Percentiles rank a stretch among this genome's conserved stretches.
phyloP scores from a whole-genome alignment of 164 flowering plant genomes.

The Macadamia integrifolia region DNA sequence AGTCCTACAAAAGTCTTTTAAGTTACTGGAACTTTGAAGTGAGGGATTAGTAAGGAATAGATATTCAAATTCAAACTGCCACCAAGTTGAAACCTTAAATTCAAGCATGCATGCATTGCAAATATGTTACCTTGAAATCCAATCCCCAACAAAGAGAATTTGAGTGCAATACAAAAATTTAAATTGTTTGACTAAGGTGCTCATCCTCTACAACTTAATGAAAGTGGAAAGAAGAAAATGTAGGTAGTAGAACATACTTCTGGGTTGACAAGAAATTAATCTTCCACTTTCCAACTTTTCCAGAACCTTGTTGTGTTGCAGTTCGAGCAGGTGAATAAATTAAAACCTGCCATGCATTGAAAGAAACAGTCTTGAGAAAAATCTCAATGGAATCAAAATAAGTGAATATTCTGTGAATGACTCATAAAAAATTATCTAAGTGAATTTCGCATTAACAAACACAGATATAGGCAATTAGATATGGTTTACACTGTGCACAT shows the following conservation, averaged over 20 bases:
- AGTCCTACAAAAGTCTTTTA: no score
- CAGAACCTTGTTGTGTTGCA: slow-evolving; percentile 96
- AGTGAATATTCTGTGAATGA: neutral
- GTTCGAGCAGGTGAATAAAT: slow-evolving; percentile 93
- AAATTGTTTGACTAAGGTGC: neutral
- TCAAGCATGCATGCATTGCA: no score
- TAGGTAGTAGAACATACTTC: slow-evolving; percentile 47
- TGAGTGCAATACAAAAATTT: neutral
- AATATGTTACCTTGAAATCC: no score
- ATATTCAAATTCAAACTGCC: no score
- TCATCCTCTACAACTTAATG: neutral
- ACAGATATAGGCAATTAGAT: neutral
- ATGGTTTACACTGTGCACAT: no score
- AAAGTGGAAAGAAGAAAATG: neutral
- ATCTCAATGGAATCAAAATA: neutral
- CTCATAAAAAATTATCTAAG: neutral
- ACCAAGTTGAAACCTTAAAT: no score
- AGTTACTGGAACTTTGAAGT: no score
- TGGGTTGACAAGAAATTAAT: slow-evolving; percentile 94
- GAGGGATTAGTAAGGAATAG: no score
- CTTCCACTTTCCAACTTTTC: slow-evolving; percentile 93
- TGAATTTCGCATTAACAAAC: neutral
- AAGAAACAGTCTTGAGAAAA: neutral
- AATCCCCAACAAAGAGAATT: no score
- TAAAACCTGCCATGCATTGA: slow-evolving; percentile 50